A percentile compares a stretch with the other conserved stretches of the same genome.
Conservation (phyloP, 768 basidiomycete genomes). For the Kwoniella heveanensis region DNA sequence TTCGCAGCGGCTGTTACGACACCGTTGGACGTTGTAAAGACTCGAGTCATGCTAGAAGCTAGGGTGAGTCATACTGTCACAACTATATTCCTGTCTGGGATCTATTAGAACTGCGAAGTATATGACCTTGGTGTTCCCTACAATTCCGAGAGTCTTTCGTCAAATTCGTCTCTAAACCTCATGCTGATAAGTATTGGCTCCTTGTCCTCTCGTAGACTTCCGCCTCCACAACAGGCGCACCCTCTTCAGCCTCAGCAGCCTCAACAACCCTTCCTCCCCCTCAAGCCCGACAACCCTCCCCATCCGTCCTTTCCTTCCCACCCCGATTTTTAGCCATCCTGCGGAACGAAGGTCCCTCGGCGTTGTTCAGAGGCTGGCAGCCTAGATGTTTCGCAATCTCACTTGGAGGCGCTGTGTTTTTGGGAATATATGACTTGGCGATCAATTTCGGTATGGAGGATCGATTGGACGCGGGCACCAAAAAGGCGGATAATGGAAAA, state of each 20-base stretch:
- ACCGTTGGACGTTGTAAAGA: constrained; percentile 94
- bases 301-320: constrained; percentile 61
- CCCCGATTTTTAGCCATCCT: constrained; percentile 70
- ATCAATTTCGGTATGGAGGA: constrained; percentile 34
- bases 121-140: too few species aligned
- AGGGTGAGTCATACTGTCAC: too few species aligned
- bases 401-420: constrained; percentile 91
- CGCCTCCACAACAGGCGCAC: constrained; percentile 8
- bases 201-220: too few species aligned
- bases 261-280: constrained; percentile 12
- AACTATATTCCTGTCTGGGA: too few species aligned
- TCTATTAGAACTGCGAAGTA: too few species aligned
- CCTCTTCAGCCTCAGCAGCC: not conserved
- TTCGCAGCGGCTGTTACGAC: constrained; percentile 87
- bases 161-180: not conserved
- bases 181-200: constrained; percentile 1
- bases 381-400: constrained; percentile 97
- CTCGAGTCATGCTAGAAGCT: constrained; percentile 91
- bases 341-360: constrained; percentile 67
- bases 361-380: constrained; percentile 81
- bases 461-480: not conserved
- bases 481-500: not conserved
- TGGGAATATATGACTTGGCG: constrained; percentile 82
- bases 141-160: too few species aligned
- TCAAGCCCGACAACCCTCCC: constrained; percentile 28